A percentile compares a stretch with the other conserved stretches of the same genome.
Conservation (phyloP, 495 filamentous ascomycete species). For the Aspergillus cavernicola region DNA sequence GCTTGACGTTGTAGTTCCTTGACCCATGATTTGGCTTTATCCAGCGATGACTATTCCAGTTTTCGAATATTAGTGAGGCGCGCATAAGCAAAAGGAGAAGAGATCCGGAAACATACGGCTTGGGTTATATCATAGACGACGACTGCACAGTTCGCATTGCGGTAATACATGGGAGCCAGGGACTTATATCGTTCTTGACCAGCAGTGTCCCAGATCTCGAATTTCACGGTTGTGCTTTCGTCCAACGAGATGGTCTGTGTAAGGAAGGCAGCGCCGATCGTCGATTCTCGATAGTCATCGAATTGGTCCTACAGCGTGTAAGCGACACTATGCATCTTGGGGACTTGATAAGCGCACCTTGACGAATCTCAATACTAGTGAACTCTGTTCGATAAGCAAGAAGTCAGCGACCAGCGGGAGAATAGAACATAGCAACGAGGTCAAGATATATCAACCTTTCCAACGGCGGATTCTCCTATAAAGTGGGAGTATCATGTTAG, state of each 20-base stretch:
- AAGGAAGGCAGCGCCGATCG: conserved; percentile 97
- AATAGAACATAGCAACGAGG: conserved; percentile 23
- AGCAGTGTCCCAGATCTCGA: conserved; percentile 99
- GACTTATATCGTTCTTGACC: conserved; percentile 99
- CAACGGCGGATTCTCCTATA: conserved; percentile 93
- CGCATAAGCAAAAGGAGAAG: neutral
- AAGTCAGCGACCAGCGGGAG: conserved; percentile 30
- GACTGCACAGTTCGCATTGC: conserved; percentile 97
- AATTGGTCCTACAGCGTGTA: conserved; percentile 80
- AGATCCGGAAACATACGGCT: conserved; percentile 61
- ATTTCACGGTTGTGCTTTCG: conserved; percentile 97
- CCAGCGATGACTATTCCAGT: conserved; percentile 73
- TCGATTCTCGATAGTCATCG: conserved; percentile 98
- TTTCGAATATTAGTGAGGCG: conserved; percentile 11
- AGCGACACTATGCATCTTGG: neutral
- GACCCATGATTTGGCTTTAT: conserved; percentile 99
- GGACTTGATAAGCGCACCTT: conserved; percentile 59
- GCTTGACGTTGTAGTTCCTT: conserved; percentile 98
- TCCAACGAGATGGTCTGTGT: conserved; percentile 98
- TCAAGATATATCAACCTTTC: conserved; percentile 66
- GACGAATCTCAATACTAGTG: conserved; percentile 93
- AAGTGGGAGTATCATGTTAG: conserved; percentile 27
- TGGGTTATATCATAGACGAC: conserved; percentile 99
- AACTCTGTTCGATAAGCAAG: conserved; percentile 61
- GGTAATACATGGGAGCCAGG: conserved; percentile 97